phyloP scores from a whole-genome alignment of 148 eudicot species.

The Mesembryanthemum crystallinum region DNA sequence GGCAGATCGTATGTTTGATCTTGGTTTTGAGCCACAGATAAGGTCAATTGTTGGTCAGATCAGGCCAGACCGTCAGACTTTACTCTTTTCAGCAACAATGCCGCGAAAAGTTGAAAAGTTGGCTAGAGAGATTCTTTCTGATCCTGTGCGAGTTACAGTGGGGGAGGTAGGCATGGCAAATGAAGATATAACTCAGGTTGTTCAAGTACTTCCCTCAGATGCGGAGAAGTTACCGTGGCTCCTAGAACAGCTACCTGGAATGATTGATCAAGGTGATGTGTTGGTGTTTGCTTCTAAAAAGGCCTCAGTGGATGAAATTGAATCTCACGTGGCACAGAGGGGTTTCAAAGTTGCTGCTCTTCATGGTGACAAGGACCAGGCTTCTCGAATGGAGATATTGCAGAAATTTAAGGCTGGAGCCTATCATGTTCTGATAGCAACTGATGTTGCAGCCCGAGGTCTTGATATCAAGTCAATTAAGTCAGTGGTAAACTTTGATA shows the following conservation, averaged over 20 bases:
- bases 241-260: conserved; percentile 69
- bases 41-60: conserved; percentile 97
- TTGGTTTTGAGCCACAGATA: conserved; percentile 98
- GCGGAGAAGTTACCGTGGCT: conserved; percentile 91
- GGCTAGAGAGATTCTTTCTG: conserved; percentile 89
- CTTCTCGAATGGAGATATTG: conserved; percentile 86
- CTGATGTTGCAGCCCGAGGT: conserved; percentile 99
- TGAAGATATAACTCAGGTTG: conserved; percentile 93
- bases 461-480: conserved; percentile 96
- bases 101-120: conserved; percentile 93
- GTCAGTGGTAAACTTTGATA: conserved; percentile 95
- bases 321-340: conserved; percentile 66
- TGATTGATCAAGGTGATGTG: conserved; percentile 96
- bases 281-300: conserved; percentile 94
- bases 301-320: conserved; percentile 87
- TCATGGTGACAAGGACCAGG: conserved; percentile 98
- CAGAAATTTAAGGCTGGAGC: conserved; percentile 88
- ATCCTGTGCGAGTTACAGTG: conserved; percentile 87
- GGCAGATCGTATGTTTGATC: conserved; percentile 99
- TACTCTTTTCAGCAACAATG: conserved; percentile 97
- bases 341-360: conserved; percentile 92
- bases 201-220: conserved; percentile 82
- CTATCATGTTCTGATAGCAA: conserved; percentile 90
- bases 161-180: conserved; percentile 98
- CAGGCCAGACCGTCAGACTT: conserved; percentile 93